phyloP scores from a whole-genome alignment of 495 filamentous ascomycete genomes.

The Aspergillus avenaceus region DNA sequence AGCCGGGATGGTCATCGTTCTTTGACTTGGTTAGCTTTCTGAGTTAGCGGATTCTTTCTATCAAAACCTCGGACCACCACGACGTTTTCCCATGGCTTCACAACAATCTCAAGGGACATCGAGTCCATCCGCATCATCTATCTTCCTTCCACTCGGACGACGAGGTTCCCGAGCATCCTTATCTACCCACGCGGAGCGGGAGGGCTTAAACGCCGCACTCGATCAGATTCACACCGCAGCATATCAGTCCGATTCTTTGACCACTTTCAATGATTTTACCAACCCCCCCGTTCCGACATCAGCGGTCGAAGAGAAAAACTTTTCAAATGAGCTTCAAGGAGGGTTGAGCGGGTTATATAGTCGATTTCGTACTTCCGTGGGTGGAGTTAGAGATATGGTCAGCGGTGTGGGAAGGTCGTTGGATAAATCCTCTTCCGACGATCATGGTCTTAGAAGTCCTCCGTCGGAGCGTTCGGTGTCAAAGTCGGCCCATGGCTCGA shows the following conservation, averaged over 20 bases:
- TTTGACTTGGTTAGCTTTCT: background rate
- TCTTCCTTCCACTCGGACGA: conserved; percentile 39
- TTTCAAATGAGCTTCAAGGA: conserved; percentile 70
- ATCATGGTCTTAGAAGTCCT: conserved; percentile 20
- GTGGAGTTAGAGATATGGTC: conserved; percentile 59
- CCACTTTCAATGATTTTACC: conserved; percentile 83
- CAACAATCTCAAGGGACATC: conserved; percentile 32
- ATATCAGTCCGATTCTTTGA: conserved; percentile 72
- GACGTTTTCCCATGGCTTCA: conserved; percentile 46
- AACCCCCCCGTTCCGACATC: conserved; percentile 45
- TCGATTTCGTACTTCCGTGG: conserved; percentile 73
- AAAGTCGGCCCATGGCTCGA: conserved; percentile 22
- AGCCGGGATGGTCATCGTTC: conserved; percentile 16
- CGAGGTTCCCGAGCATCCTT: conserved; percentile 62
- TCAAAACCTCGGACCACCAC: no score
- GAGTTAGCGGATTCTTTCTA: no score
- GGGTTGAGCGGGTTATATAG: conserved; percentile 83
- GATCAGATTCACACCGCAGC: conserved; percentile 82
- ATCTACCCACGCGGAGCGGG: conserved; percentile 61
- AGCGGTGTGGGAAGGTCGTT: conserved; percentile 35
- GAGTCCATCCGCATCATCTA: conserved; percentile 42
- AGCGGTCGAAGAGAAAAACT: conserved; percentile 59
- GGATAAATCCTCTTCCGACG: conserved; percentile 29
- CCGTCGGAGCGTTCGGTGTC: conserved; percentile 24
- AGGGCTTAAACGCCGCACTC: conserved; percentile 66